Evolutionary conservation across 305 asterid species (phyloP).

Genomic region (Rubia peregrina): DNA sequence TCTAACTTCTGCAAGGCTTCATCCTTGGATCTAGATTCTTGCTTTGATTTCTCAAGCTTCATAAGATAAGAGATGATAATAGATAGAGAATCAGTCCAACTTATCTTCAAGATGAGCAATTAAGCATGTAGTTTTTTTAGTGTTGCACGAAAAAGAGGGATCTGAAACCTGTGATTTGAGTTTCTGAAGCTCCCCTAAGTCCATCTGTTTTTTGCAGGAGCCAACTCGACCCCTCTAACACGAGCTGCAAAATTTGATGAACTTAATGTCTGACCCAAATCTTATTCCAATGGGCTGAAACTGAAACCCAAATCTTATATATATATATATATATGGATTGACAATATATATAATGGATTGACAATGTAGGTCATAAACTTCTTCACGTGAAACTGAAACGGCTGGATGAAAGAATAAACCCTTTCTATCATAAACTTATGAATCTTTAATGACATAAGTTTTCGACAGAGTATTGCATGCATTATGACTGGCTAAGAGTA

Average conservation of each 20-base stretch:
- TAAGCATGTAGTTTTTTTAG: neutral
- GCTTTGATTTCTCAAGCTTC: constrained; percentile 25
- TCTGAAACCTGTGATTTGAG: constrained; percentile 29
- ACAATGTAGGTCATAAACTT: too few species aligned
- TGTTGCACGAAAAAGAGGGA: neutral
- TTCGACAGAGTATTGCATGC: too few species aligned
- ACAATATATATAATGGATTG: too few species aligned
- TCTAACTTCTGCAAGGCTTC: constrained; percentile 26
- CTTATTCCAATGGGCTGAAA: constrained; percentile 83
- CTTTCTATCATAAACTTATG: too few species aligned
- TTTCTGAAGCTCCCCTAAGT: constrained; percentile 69
- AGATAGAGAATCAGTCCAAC: constrained; percentile 34
- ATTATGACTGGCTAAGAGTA: too few species aligned
- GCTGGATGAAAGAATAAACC: too few species aligned
- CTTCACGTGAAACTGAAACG: too few species aligned
- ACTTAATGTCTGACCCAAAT: constrained; percentile 71
- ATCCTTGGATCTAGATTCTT: constrained; percentile 25
- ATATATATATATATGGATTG: too few species aligned
- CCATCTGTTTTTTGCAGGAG: constrained; percentile 76
- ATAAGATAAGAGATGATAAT: neutral
- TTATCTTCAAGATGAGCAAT: neutral
- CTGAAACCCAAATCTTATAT: too few species aligned
- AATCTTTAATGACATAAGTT: too few species aligned
- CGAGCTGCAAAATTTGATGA: constrained; percentile 91
- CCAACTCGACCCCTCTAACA: constrained; percentile 84